These are phyloP conservation scores for Backusella westeae DNA, from an alignment of 192 early-diverging fungal genomes.

Conservation along the genomic window DNA sequence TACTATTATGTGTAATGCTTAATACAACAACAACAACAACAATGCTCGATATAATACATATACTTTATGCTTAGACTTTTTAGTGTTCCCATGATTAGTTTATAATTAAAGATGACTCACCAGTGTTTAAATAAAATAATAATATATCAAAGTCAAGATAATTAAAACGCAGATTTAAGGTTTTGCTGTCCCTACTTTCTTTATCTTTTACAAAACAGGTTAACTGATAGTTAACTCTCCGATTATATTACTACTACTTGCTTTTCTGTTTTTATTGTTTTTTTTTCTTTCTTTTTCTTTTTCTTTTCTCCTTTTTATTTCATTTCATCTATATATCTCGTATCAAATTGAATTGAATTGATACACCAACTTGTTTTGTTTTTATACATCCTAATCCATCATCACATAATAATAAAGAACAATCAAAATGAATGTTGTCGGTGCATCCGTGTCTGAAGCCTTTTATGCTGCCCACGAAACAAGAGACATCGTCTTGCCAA, in stretches of 20 bases:
- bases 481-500: slow-evolving; percentile 86
- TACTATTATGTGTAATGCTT: no score
- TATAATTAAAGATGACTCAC: background rate
- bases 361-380: background rate
- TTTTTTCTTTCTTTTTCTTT: background rate
- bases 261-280: background rate
- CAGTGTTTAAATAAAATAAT: background rate
- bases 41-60: background rate
- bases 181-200: background rate
- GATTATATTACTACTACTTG: background rate
- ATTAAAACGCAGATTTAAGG: slow-evolving; percentile 3
- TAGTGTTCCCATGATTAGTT: background rate
- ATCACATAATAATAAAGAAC: background rate
- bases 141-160: background rate
- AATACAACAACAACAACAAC: no score
- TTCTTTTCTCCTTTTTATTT: background rate
- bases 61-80: background rate
- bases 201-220: background rate
- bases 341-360: background rate
- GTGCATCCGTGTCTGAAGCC: slow-evolving; percentile 53
- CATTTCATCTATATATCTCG: background rate
- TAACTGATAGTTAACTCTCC: background rate
- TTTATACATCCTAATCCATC: background rate
- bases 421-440: slow-evolving; percentile 46
- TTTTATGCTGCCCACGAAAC: slow-evolving; percentile 43